Percentiles rank a stretch among this genome's conserved stretches.
phyloP scores from a whole-genome alignment of 805 yeast species.

The Saturnispora zaruensis region DNA sequence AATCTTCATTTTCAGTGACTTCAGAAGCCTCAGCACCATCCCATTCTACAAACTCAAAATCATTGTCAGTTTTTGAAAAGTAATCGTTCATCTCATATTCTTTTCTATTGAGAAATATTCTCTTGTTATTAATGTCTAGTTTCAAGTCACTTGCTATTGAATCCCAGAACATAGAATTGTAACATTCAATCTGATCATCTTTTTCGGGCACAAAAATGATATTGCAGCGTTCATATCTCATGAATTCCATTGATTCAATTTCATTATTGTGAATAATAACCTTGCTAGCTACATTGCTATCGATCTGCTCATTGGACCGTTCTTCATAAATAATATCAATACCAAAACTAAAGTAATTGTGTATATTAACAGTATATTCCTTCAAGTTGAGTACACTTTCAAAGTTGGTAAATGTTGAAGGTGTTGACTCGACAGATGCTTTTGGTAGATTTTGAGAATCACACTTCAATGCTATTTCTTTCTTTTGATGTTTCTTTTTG shows the following conservation, averaged over 20 bases:
- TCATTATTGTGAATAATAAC: constrained; percentile 45
- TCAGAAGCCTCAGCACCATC: constrained; percentile 18
- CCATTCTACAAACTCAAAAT: constrained; percentile 25
- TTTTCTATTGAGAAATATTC: constrained; percentile 27
- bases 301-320: constrained; percentile 18
- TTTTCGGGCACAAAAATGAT: constrained; percentile 12
- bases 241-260: constrained; percentile 43
- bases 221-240: constrained; percentile 44
- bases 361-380: constrained; percentile 38
- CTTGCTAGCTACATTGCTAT: constrained; percentile 32
- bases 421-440: neutral
- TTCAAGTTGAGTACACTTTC: neutral
- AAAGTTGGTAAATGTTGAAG: neutral
- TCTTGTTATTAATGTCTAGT: constrained; percentile 8
- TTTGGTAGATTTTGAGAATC: neutral
- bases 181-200: neutral
- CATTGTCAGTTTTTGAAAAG: constrained; percentile 11
- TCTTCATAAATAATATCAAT: constrained; percentile 45
- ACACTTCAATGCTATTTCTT: neutral
- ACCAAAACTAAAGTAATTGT: constrained; percentile 49
- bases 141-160: neutral
- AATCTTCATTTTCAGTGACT: constrained; percentile 14
- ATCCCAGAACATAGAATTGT: constrained; percentile 3
- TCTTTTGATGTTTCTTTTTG: constrained; percentile 23
- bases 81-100: constrained; percentile 26